Evolutionary conservation across 2,329 filamentous ascomycete genomes (phyloP).

Genomic region (Fusarium sp.): DNA sequence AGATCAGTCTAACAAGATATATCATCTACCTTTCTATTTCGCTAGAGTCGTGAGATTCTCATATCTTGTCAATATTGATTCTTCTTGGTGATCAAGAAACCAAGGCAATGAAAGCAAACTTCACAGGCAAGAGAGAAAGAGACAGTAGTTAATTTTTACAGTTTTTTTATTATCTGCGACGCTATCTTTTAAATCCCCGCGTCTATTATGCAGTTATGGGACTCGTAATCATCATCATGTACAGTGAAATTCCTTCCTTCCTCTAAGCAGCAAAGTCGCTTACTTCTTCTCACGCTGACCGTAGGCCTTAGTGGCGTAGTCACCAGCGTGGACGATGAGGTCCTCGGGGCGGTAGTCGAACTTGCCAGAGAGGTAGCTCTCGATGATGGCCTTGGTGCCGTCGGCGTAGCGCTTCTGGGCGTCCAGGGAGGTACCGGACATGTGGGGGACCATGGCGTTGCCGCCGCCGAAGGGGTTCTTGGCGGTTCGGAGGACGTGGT

Average conservation of each 20-base stretch:
- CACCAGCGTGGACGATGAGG: slow-evolving; percentile 85
- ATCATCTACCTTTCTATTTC: not conserved
- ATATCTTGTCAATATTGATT: not conserved
- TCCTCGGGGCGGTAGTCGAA: slow-evolving; percentile 90
- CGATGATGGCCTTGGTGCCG: slow-evolving; percentile 87
- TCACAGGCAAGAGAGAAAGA: not conserved
- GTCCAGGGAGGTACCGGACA: slow-evolving; percentile 98
- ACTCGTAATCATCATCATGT: slow-evolving; percentile 38
- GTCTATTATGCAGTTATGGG: slow-evolving; percentile 34
- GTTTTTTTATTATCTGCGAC: slow-evolving; percentile 40
- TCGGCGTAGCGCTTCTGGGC: slow-evolving; percentile 91
- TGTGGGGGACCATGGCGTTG: slow-evolving; percentile 98
- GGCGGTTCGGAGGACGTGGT: slow-evolving; percentile 90
- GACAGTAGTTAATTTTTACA: slow-evolving; percentile 26
- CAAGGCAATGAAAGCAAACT: not conserved
- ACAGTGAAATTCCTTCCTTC: slow-evolving; percentile 30
- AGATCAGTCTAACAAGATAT: not conserved
- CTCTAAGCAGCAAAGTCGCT: slow-evolving; percentile 7
- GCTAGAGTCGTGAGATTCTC: not conserved
- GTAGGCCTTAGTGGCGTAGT: slow-evolving; percentile 95
- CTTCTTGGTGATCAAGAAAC: not conserved
- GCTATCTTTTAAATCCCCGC: slow-evolving; percentile 35
- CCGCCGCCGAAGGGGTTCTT: slow-evolving; percentile 96
- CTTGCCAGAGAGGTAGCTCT: slow-evolving; percentile 87
- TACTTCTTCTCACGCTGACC: slow-evolving; percentile 69